Percentiles rank a stretch among this genome's conserved stretches.
These are phyloP conservation scores for Coriaria nepalensis DNA, from an alignment of 306 rosid genomes.

Conservation along the genomic window DNA sequence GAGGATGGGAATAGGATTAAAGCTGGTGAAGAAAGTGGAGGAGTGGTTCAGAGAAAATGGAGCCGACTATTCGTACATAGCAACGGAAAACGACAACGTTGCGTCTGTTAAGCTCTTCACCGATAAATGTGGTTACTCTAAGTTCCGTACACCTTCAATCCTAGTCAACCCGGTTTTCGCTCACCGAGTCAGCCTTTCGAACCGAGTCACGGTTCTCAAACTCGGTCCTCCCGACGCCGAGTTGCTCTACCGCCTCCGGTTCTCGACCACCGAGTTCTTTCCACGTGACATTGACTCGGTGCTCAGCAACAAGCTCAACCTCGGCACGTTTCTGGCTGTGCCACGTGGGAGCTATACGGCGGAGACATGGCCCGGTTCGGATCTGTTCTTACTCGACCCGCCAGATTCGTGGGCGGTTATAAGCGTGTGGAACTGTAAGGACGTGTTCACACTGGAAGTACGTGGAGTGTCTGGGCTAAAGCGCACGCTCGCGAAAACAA, in stretches of 20 bases:
- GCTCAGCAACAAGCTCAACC: slow-evolving; percentile 44
- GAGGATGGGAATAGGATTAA: slow-evolving; percentile 83
- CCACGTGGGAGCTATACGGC: slow-evolving; percentile 31
- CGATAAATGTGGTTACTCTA: slow-evolving; percentile 81
- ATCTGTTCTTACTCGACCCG: slow-evolving; percentile 35
- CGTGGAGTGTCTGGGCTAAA: slow-evolving; percentile 58
- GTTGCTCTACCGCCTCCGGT: slow-evolving; percentile 52
- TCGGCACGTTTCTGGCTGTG: slow-evolving; percentile 79
- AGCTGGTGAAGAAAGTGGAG: slow-evolving; percentile 52
- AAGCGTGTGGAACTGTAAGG: slow-evolving; percentile 83
- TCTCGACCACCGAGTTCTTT: slow-evolving; percentile 76
- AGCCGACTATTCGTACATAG: slow-evolving; percentile 78
- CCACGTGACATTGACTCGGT: slow-evolving; percentile 87
- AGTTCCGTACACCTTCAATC: slow-evolving; percentile 71
- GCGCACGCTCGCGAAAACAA: slow-evolving; percentile 42
- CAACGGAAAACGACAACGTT: slow-evolving; percentile 79
- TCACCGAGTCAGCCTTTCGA: slow-evolving; percentile 28
- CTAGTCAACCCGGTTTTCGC: slow-evolving; percentile 91
- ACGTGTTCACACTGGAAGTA: slow-evolving; percentile 57
- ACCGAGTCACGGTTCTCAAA: slow-evolving; percentile 30
- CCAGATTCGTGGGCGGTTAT: slow-evolving; percentile 82
- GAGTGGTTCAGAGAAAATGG: slow-evolving; percentile 67
- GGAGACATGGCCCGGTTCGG: slow-evolving; percentile 51
- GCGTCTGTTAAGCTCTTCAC: slow-evolving; percentile 71
- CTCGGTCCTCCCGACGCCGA: slow-evolving; percentile 55